phyloP scores from a whole-genome alignment of 192 early-diverging fungal species.

The Backusella parvicylindrica region DNA sequence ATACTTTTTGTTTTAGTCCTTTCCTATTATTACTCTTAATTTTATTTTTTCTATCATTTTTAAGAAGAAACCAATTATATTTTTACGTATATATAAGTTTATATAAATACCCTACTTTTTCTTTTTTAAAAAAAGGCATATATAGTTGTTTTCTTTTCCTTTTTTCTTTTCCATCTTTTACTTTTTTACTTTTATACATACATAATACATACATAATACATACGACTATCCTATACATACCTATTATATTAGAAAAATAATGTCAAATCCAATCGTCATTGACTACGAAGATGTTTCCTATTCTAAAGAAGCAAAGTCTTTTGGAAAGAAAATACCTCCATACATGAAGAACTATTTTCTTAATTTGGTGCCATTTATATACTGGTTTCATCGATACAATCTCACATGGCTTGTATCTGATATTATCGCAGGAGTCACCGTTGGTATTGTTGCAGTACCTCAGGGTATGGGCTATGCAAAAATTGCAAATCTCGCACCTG shows the following conservation, averaged over 20 bases:
- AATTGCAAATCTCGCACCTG: slow-evolving; percentile 57
- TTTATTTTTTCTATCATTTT: slow-evolving; percentile 1
- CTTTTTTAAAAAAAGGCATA: not conserved
- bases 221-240: no score
- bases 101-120: not conserved
- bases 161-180: not conserved
- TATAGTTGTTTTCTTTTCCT: not conserved
- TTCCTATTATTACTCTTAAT: not conserved
- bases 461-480: slow-evolving; percentile 72
- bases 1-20: not conserved
- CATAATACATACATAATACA: no score
- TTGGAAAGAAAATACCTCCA: slow-evolving; percentile 14
- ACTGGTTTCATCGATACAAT: slow-evolving; percentile 30
- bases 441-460: slow-evolving; percentile 74
- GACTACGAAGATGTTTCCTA: slow-evolving; percentile 22
- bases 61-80: not conserved
- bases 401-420: slow-evolving; percentile 41
- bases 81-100: not conserved
- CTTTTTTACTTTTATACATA: not conserved
- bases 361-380: slow-evolving; percentile 20
- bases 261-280: slow-evolving; percentile 9
- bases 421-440: slow-evolving; percentile 66
- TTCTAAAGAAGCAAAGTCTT: slow-evolving; percentile 4
- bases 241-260: not conserved
- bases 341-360: slow-evolving; percentile 17